A percentile compares a stretch with the other conserved stretches of the same genome.
Conservation (phyloP, 805 yeast genomes). For the Jamesozyma jinghongensis region DNA sequence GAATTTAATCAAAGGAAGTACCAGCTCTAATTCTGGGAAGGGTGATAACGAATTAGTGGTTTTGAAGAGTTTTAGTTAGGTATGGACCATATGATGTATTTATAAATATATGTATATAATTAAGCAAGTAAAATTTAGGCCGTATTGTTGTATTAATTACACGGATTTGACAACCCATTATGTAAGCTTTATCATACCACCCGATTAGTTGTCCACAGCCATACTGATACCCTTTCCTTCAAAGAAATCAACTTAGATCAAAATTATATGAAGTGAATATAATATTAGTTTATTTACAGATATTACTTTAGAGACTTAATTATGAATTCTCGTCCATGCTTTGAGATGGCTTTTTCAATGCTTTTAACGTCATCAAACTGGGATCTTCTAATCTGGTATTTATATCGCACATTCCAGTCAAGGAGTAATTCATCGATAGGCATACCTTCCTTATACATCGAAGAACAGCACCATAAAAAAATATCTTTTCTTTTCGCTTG, state of each 20-base stretch:
- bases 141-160: too few species aligned
- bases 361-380: conserved; percentile 2
- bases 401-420: conserved; percentile 19
- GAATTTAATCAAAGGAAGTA: not conserved
- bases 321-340: conserved; percentile 8
- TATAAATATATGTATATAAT: not conserved
- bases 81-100: not conserved
- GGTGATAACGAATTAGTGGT: not conserved
- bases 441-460: conserved; percentile 17
- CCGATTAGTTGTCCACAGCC: too few species aligned
- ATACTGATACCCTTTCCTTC: too few species aligned
- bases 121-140: too few species aligned
- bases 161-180: too few species aligned
- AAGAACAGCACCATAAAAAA: conserved; percentile 22
- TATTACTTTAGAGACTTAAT: conserved; percentile 4
- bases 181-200: too few species aligned
- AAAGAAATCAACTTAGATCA: too few species aligned
- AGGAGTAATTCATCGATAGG: conserved; percentile 16
- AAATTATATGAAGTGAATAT: not conserved
- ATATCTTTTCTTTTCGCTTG: conserved; percentile 14
- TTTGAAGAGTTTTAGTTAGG: conserved; percentile 1
- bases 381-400: conserved; percentile 15
- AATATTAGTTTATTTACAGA: not conserved
- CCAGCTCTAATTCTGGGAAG: not conserved
- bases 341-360: conserved; percentile 3